Evolutionary conservation across 257 asterid genomes (phyloP).

Genomic region (Jasminum sambac): DNA sequence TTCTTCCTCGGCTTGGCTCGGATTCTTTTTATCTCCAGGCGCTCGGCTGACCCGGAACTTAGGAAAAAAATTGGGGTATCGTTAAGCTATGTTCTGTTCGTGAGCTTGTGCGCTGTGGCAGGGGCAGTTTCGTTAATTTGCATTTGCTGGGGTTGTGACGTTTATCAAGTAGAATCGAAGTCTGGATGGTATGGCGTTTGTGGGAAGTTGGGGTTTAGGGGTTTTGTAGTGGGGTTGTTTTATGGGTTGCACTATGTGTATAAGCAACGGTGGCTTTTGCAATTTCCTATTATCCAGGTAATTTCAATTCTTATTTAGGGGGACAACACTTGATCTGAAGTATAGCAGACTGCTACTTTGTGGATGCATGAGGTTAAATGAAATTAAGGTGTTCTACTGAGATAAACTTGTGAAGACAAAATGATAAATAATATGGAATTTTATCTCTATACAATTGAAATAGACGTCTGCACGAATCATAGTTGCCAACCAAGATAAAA

Average conservation of each 20-base stretch:
- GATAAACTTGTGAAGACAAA: background rate
- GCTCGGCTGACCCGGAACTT: slow-evolving; percentile 37
- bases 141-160: slow-evolving; percentile 64
- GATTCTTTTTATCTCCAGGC: slow-evolving; percentile 54
- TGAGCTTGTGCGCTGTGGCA: slow-evolving; percentile 45
- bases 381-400: background rate
- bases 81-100: slow-evolving; percentile 58
- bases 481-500: background rate
- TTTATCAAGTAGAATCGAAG: slow-evolving; percentile 24
- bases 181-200: slow-evolving; percentile 31
- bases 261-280: slow-evolving; percentile 73
- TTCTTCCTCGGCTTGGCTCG: slow-evolving; percentile 47
- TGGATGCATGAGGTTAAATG: background rate
- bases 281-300: slow-evolving; percentile 92
- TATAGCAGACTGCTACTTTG: background rate
- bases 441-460: background rate
- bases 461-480: background rate
- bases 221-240: slow-evolving; percentile 57
- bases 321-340: background rate
- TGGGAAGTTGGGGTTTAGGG: slow-evolving; percentile 64
- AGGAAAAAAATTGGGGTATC: slow-evolving; percentile 56
- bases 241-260: slow-evolving; percentile 69
- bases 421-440: background rate
- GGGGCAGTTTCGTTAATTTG: slow-evolving; percentile 47
- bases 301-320: background rate